phyloP scores from a whole-genome alignment of 345 rosid species.

The Rhodamnia rubescens region DNA sequence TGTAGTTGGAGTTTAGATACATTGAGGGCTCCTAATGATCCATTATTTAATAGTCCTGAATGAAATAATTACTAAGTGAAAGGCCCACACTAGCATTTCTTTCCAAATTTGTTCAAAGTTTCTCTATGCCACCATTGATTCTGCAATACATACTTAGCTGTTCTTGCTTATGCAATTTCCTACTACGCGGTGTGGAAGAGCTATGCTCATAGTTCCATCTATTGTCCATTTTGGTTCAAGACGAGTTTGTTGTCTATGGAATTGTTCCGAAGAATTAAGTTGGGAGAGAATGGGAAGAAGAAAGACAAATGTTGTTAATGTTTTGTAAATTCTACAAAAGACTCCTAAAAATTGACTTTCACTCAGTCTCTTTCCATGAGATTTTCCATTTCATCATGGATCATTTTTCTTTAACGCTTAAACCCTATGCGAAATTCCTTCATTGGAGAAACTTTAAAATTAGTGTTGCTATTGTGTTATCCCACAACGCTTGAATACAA shows the following conservation, averaged over 20 bases:
- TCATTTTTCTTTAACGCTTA: neutral
- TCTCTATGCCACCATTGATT: neutral
- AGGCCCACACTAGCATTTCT: neutral
- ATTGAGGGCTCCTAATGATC: neutral
- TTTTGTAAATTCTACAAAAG: neutral
- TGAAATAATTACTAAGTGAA: neutral
- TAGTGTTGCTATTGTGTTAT: neutral
- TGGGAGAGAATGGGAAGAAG: neutral
- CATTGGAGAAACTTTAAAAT: neutral
- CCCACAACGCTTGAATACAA: neutral
- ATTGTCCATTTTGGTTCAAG: neutral
- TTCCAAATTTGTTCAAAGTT: neutral
- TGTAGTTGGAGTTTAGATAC: neutral
- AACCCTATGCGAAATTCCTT: neutral
- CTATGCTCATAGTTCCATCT: neutral
- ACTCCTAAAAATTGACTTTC: neutral
- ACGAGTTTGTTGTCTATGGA: neutral
- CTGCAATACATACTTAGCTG: neutral
- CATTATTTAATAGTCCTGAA: neutral
- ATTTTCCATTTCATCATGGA: neutral
- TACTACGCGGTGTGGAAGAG: neutral
- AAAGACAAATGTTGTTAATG: neutral
- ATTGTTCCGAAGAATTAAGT: neutral
- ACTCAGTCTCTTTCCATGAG: neutral
- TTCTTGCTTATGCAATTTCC: neutral